Percentiles rank a stretch among this genome's conserved stretches.
These are phyloP conservation scores for Artemisia argyi DNA, from an alignment of 129 eudicot species.

Conservation along the genomic window DNA sequence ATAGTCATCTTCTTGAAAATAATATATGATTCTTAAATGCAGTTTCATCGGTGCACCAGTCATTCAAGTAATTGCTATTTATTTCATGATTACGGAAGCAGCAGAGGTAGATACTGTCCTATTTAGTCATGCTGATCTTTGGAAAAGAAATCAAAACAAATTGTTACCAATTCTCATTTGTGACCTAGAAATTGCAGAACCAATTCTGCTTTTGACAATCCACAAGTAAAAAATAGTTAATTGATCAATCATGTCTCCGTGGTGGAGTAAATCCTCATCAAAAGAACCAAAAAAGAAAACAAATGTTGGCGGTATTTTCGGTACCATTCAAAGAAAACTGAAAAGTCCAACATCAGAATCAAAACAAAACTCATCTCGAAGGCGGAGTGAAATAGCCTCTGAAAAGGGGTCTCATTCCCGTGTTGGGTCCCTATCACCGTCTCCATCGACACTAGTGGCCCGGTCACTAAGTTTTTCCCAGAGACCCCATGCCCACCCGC, in stretches of 20 bases:
- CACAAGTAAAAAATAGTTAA: constrained; percentile 6
- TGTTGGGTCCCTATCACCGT: constrained; percentile 28
- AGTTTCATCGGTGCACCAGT: constrained; percentile 34
- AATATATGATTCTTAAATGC: constrained; percentile 33
- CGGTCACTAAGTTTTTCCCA: constrained; percentile 57
- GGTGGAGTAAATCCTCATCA: constrained; percentile 66
- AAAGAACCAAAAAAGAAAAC: constrained; percentile 50
- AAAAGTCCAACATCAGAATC: constrained; percentile 39
- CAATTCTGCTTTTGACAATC: constrained; percentile 5
- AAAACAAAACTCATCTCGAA: constrained; percentile 29
- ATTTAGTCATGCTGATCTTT: constrained; percentile 33
- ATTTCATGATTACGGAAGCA: constrained; percentile 45
- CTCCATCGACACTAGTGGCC: constrained; percentile 38
- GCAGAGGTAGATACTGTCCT: constrained; percentile 25
- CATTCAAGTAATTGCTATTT: constrained; percentile 35
- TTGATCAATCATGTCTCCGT: constrained; percentile 48
- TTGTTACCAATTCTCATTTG: constrained; percentile 29
- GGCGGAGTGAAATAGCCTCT: constrained; percentile 35
- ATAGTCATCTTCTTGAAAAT: constrained; percentile 29
- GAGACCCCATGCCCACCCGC: constrained; percentile 49
- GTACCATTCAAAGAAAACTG: constrained; percentile 48
- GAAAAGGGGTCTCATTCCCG: constrained; percentile 43
- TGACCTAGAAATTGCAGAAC: constrained; percentile 24
- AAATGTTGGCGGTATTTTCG: constrained; percentile 39
- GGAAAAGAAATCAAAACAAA: constrained; percentile 23